Percentiles rank a stretch among this genome's conserved stretches.
Conservation (phyloP, 2,329 filamentous ascomycete species). For the Sporothrix humicola region DNA sequence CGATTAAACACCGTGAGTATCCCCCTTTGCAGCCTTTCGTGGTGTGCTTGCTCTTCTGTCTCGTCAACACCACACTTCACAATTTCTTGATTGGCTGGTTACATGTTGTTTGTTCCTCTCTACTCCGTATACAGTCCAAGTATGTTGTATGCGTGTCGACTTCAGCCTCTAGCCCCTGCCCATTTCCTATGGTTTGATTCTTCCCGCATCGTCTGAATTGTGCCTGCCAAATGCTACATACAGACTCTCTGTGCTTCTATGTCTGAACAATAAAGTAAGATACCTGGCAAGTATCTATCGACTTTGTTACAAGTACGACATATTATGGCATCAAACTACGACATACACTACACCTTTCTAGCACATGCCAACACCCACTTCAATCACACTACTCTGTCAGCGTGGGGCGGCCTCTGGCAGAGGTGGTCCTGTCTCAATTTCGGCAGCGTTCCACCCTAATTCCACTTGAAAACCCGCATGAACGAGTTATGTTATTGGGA, state of each 20-base stretch:
- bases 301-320: too few relatives aligned
- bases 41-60: not conserved
- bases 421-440: constrained; percentile 48
- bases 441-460: constrained; percentile 50
- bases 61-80: not conserved
- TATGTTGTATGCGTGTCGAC: not conserved
- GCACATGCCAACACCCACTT: constrained; percentile 24
- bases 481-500: constrained; percentile 40
- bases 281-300: too few relatives aligned
- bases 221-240: too few relatives aligned
- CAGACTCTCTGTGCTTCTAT: too few relatives aligned
- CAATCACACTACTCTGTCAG: constrained; percentile 31
- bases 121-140: too few relatives aligned
- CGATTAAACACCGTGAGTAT: not conserved
- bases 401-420: constrained; percentile 39
- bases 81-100: constrained; percentile 10
- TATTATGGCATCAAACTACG: too few relatives aligned
- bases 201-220: not conserved
- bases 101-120: not conserved
- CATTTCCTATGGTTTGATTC: not conserved
- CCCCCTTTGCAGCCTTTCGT: not conserved
- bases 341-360: not conserved
- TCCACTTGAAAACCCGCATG: constrained; percentile 48
- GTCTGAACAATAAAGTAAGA: too few relatives aligned
- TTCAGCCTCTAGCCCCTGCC: constrained; percentile 10